A percentile compares a stretch with the other conserved stretches of the same genome.
phyloP scores from a whole-genome alignment of 1,284 basidiomycete genomes.

The Moesziomyces sp. region DNA sequence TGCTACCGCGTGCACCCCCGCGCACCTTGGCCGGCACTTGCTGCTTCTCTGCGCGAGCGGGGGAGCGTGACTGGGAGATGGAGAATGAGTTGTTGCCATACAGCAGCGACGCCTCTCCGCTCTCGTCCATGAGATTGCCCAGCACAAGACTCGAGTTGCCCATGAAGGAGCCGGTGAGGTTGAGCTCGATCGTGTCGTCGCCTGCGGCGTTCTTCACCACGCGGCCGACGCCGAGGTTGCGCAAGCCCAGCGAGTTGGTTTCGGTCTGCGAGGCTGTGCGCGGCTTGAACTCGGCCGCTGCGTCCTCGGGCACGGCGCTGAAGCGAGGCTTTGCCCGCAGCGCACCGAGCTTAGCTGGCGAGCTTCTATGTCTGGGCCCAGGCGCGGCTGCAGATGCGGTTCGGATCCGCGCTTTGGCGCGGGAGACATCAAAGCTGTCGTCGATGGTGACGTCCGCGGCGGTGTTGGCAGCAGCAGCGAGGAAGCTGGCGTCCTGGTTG shows the following conservation, averaged over 20 bases:
- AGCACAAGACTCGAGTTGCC: slow-evolving; percentile 23
- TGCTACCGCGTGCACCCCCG: slow-evolving; percentile 6
- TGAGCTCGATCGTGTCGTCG: slow-evolving; percentile 42
- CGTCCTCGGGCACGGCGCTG: slow-evolving; percentile 39
- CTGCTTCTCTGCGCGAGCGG: not conserved
- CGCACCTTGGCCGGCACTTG: not conserved
- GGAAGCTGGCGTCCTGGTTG: slow-evolving; percentile 35
- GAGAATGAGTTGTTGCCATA: slow-evolving; percentile 35
- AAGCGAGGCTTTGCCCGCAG: slow-evolving; percentile 23
- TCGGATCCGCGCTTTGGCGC: slow-evolving; percentile 22
- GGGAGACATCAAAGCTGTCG: slow-evolving; percentile 44
- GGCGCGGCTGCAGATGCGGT: slow-evolving; percentile 3
- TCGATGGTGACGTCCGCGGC: slow-evolving; percentile 44
- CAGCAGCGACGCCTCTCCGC: slow-evolving; percentile 26
- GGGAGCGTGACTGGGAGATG: slow-evolving; percentile 8
- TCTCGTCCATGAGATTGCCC: slow-evolving; percentile 47
- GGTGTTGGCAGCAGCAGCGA: slow-evolving; percentile 24
- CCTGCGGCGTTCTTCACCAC: slow-evolving; percentile 43
- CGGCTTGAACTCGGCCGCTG: slow-evolving; percentile 12
- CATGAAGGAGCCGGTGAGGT: slow-evolving; percentile 38
- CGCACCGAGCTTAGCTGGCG: slow-evolving; percentile 21
- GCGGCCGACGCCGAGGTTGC: slow-evolving; percentile 24
- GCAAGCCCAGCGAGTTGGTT: slow-evolving; percentile 8
- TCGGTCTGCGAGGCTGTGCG: slow-evolving; percentile 6
- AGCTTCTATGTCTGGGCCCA: slow-evolving; percentile 11